Base-by-base conservation (phyloP, 257 asterid genomes). In the Solanum ossicruentum region DNA sequence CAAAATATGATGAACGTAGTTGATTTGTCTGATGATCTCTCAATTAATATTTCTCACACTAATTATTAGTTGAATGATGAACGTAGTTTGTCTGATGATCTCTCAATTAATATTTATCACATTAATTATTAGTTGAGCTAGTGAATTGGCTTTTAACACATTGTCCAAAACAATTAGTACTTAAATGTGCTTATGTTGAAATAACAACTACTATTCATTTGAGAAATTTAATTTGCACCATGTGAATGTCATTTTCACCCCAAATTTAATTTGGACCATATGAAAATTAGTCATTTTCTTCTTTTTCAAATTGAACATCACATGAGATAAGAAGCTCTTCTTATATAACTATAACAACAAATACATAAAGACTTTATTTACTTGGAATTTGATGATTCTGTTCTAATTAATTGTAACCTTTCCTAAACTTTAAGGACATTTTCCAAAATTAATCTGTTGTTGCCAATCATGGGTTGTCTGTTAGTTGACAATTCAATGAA, bases 401-500 rank as follows among this genome's bases (percentile, higher is more conserved):
- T 26, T 52, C 16, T 52, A 78, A 52, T 16, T 77, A 77, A 16
- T 16, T 77, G 63, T 52, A 77, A 82, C 84, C 73, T 82, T 82
- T 82, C 23, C 16, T 8, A 1, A n/a, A 60, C 55, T 60, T 82
- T 5, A 66, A 20, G 20, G 73, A 45, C 84, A 75, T 77, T 54
- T 85, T 69, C 10, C 51, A 17, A 58, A 57, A 71, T 26, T 26
- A 7, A 65, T 84, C 56, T 81, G 73, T 56, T 80, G 77, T 67
- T 86, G 58, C 71, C 89, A 91, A 91, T 90, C 93, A 91, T 90
- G 95, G 90, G 88, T 87, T 90, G 91, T 88, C 91, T 91, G 90
- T 84, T 89, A 87, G 89, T 84, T 89, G 87, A 81, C 61, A 82
- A 49, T 85, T 82, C 88, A 86, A 92, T 89, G 89, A 85, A 89